Evolutionary conservation across 2,329 filamentous ascomycete genomes (phyloP).

Genomic region (Chrysosporium keratinophilum): DNA sequence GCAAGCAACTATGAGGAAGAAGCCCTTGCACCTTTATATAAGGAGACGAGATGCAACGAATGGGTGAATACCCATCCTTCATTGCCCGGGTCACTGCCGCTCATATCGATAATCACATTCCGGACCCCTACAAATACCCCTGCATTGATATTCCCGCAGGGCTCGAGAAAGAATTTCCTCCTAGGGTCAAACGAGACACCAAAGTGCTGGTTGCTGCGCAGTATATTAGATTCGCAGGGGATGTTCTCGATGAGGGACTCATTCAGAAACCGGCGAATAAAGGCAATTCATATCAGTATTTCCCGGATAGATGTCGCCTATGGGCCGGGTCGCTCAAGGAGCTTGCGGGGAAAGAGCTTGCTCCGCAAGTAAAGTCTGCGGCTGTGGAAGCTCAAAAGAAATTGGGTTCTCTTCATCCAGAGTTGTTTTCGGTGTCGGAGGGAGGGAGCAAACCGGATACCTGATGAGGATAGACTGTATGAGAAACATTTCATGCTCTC

Average conservation of each 20-base stretch:
- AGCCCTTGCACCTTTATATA: background rate
- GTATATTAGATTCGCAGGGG: background rate
- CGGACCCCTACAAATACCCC: background rate
- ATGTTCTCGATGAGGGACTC: background rate
- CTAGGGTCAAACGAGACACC: slow-evolving; percentile 2
- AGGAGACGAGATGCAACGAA: background rate
- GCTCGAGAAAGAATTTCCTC: background rate
- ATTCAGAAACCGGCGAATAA: background rate
- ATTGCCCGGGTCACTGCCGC: background rate
- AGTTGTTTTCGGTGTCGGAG: background rate
- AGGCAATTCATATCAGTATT: background rate
- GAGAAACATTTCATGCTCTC: background rate
- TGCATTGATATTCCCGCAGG: background rate
- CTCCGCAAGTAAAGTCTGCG: background rate
- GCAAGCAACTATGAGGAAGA: background rate
- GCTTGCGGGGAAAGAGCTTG: slow-evolving; percentile 1
- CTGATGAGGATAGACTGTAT: too few species aligned
- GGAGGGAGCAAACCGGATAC: background rate
- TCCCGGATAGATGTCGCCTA: background rate
- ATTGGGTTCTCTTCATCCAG: background rate
- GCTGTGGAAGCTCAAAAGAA: background rate
- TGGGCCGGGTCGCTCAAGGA: background rate
- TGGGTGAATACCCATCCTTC: slow-evolving; percentile 2
- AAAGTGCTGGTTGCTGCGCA: slow-evolving; percentile 8
- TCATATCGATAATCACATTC: background rate